A percentile compares a stretch with the other conserved stretches of the same genome.
phyloP scores from a whole-genome alignment of 2,329 filamentous ascomycete species.

The Pseudocercospora fijiensis region DNA sequence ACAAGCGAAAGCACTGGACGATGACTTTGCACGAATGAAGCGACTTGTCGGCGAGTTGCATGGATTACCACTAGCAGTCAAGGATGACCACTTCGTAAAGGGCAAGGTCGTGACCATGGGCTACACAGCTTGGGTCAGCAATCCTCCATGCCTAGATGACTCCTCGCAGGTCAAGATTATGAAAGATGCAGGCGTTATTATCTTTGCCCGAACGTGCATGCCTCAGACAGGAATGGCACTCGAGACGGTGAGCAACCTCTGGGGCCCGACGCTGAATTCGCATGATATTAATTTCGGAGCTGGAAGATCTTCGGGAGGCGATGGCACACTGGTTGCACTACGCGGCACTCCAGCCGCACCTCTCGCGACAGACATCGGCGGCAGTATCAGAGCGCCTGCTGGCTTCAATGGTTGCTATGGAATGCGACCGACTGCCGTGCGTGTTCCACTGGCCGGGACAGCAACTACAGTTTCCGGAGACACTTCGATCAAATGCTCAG shows the following conservation, averaged over 20 bases:
- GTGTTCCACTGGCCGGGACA: conserved; percentile 46
- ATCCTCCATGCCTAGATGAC: neutral
- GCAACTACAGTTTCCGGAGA: conserved; percentile 42
- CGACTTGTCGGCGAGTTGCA: conserved; percentile 6
- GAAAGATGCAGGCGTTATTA: conserved; percentile 8
- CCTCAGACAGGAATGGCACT: conserved; percentile 14
- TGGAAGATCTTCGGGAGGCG: conserved; percentile 53
- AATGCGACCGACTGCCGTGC: conserved; percentile 43
- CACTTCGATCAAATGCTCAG: conserved; percentile 49
- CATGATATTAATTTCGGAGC: conserved; percentile 46
- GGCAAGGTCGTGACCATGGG: conserved; percentile 10
- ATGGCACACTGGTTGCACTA: conserved; percentile 50
- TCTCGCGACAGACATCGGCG: conserved; percentile 54
- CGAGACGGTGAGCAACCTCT: conserved; percentile 9
- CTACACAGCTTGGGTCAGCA: conserved; percentile 4
- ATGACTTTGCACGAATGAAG: neutral
- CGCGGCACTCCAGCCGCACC: conserved; percentile 45
- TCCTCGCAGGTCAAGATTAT: conserved; percentile 10
- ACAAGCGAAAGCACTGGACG: conserved; percentile 4
- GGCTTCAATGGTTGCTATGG: conserved; percentile 51
- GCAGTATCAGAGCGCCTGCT: conserved; percentile 46
- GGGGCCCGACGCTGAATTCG: conserved; percentile 10
- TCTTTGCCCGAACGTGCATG: conserved; percentile 11
- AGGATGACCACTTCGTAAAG: conserved; percentile 11
- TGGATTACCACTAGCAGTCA: conserved; percentile 6